Percentiles rank a stretch among this genome's conserved stretches.
Conservation (phyloP, 208 protist genomes). For the Trypanosoma conorhini region DNA sequence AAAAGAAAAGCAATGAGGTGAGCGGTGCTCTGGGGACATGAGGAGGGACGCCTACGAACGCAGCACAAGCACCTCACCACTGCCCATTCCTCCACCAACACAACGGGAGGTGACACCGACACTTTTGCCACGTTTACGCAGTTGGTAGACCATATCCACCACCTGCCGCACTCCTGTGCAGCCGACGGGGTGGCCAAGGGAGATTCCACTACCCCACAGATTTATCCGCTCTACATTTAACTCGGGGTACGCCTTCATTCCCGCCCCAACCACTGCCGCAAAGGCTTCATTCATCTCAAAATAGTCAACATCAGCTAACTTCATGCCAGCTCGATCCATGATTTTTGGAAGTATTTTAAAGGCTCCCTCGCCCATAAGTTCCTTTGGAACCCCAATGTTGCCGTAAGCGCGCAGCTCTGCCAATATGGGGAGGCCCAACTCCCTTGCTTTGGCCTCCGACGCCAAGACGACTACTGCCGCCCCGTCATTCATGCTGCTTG, state of each 20-base stretch:
- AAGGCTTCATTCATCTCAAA: conserved; percentile 99
- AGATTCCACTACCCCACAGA: conserved; percentile 94
- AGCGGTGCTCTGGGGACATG: background rate
- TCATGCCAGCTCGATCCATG: conserved; percentile 53
- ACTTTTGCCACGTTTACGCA: conserved; percentile 46
- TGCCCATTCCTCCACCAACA: conserved; percentile 96
- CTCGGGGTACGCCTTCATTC: conserved; percentile 76
- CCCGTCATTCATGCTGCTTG: conserved; percentile 90
- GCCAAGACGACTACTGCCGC: conserved; percentile 87
- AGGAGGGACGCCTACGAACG: conserved; percentile 7
- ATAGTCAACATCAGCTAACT: conserved; percentile 76
- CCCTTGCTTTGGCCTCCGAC: conserved; percentile 68
- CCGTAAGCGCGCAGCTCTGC: conserved; percentile 85
- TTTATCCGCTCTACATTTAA: conserved; percentile 91
- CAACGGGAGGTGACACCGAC: conserved; percentile 93
- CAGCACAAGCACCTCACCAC: conserved; percentile 82
- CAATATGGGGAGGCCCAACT: conserved; percentile 80
- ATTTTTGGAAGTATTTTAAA: conserved; percentile 85
- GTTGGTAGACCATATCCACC: conserved; percentile 75
- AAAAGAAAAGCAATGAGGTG: background rate
- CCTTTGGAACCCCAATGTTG: conserved; percentile 89
- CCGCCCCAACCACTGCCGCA: conserved; percentile 91
- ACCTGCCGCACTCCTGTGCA: conserved; percentile 91
- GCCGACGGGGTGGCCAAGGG: conserved; percentile 96
- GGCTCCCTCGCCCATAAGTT: conserved; percentile 92